Percentiles rank a stretch among this genome's conserved stretches.
Conservation (phyloP, 2,329 filamentous ascomycete genomes). For the Phaeophleospora eucalypticola region DNA sequence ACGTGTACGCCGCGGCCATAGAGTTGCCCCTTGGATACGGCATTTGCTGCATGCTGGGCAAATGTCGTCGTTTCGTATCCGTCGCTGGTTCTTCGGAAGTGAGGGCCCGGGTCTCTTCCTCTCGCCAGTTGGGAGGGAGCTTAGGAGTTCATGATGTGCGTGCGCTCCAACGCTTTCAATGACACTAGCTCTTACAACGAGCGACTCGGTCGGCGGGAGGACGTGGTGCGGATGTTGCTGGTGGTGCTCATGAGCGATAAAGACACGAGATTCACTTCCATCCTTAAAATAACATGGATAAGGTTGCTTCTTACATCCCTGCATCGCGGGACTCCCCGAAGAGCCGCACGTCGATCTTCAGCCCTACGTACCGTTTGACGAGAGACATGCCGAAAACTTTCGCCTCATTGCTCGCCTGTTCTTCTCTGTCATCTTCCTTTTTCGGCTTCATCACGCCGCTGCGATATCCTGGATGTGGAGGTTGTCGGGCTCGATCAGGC, state of each 20-base stretch:
- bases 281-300: too few species aligned
- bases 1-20: constrained; percentile 64
- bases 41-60: constrained; percentile 59
- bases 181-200: too few species aligned
- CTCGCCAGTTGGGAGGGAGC: not conserved
- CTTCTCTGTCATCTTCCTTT: too few species aligned
- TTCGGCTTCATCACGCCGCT: too few species aligned
- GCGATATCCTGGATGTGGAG: not conserved
- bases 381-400: too few species aligned
- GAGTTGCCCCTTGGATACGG: constrained; percentile 77
- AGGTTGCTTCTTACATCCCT: too few species aligned
- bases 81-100: constrained; percentile 2
- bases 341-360: not conserved
- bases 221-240: not conserved
- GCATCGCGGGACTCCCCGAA: too few species aligned
- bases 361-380: not conserved
- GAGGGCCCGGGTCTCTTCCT: not conserved
- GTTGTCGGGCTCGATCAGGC: not conserved
- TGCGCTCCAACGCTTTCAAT: not conserved
- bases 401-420: too few species aligned
- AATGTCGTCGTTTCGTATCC: constrained; percentile 1
- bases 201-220: not conserved
- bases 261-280: not conserved
- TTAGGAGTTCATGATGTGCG: not conserved
- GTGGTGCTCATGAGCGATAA: too few species aligned